Conservation (phyloP, 1,139 yeast species). For the Chernovozyma sophiae-reginae region DNA sequence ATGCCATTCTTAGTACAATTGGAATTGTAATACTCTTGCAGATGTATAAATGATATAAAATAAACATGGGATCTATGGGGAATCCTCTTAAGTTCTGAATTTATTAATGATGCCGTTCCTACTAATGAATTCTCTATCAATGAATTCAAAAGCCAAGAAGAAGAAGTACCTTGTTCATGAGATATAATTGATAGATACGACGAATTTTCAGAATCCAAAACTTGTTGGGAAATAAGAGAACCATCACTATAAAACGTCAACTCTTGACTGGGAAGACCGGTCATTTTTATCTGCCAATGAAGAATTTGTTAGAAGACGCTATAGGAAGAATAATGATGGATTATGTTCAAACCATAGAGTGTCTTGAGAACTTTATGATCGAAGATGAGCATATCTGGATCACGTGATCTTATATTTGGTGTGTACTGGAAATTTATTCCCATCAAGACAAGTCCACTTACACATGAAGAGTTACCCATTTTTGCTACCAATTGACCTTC, state of each 20-base stretch:
- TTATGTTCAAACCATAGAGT: too few species aligned
- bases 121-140: slow-evolving; percentile 41
- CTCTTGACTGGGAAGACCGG: slow-evolving; percentile 51
- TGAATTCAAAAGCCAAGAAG: slow-evolving; percentile 60
- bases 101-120: slow-evolving; percentile 38
- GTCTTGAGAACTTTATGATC: too few species aligned
- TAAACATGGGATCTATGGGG: slow-evolving; percentile 28
- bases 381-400: too few species aligned
- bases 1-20: slow-evolving; percentile 44
- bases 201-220: slow-evolving; percentile 15
- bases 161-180: slow-evolving; percentile 58
- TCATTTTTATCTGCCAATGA: slow-evolving; percentile 2
- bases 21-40: slow-evolving; percentile 30
- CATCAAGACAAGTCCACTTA: too few species aligned
- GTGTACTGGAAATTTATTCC: too few species aligned
- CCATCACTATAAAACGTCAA: slow-evolving; percentile 53
- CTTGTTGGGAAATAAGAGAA: slow-evolving; percentile 33
- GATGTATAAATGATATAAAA: slow-evolving; percentile 42
- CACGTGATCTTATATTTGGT: background rate
- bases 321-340: too few species aligned
- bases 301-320: background rate
- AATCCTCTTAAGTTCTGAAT: slow-evolving; percentile 26
- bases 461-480: too few species aligned
- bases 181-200: slow-evolving; percentile 45
- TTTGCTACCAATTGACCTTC: too few species aligned